These are phyloP conservation scores for Chenopodium formosanum DNA, from an alignment of 148 eudicot genomes.

Conservation along the genomic window DNA sequence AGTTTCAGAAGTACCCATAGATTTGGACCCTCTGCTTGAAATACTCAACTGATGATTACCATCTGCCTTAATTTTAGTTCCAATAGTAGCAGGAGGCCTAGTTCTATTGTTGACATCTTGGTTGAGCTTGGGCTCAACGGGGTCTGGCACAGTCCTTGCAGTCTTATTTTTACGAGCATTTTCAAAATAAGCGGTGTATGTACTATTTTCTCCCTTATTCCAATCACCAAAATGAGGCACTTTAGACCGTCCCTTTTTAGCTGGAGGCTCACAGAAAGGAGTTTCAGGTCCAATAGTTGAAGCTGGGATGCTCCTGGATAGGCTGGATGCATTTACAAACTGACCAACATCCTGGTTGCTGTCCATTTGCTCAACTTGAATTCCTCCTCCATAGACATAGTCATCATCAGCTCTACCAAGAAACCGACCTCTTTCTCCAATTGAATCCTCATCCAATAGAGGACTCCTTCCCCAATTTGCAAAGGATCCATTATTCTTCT, in stretches of 20 bases:
- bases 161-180: constrained; percentile 22
- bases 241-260: constrained; percentile 19
- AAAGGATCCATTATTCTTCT: constrained; percentile 9
- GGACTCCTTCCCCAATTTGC: no score
- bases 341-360: background rate
- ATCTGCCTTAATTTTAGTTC: constrained; percentile 14
- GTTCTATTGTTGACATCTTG: constrained; percentile 31
- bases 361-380: no score
- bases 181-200: constrained; percentile 29
- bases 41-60: constrained; percentile 18
- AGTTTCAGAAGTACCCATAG: constrained; percentile 29
- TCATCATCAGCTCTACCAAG: no score
- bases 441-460: no score
- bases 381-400: no score
- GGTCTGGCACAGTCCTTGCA: background rate
- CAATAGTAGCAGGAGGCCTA: constrained; percentile 12
- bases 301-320: no score
- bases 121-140: constrained; percentile 31
- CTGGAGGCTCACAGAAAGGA: constrained; percentile 22
- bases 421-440: no score
- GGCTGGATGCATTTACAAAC: no score
- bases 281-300: constrained; percentile 8
- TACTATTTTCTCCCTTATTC: constrained; percentile 27
- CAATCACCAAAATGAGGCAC: constrained; percentile 36
- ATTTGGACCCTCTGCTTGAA: constrained; percentile 25